Evolutionary conservation across 2,329 filamentous ascomycete genomes (phyloP).

Genomic region (Amauroascus verrucosus): DNA sequence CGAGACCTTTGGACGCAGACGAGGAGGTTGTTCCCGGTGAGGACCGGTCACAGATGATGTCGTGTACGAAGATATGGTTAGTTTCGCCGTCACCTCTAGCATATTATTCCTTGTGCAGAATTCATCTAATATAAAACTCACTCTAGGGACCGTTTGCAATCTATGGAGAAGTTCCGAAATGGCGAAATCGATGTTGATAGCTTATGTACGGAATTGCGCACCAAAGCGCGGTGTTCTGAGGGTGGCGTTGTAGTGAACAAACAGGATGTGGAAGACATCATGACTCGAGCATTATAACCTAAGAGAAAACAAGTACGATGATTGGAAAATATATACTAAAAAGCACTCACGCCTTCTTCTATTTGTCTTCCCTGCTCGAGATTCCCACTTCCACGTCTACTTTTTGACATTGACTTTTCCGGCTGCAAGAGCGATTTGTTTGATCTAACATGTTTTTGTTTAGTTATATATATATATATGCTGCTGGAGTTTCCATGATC

Average conservation of each 20-base stretch:
- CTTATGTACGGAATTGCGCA: conserved; percentile 81
- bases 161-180: conserved; percentile 74
- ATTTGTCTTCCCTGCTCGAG: background rate
- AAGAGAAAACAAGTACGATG: background rate
- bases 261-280: conserved; percentile 72
- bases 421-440: background rate
- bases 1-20: conserved; percentile 54
- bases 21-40: conserved; percentile 57
- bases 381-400: background rate
- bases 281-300: conserved; percentile 37
- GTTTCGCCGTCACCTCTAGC: conserved; percentile 26
- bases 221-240: conserved; percentile 90
- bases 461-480: no score
- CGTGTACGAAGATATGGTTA: conserved; percentile 89
- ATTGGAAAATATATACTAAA: background rate
- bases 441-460: no score
- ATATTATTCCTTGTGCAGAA: background rate
- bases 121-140: conserved; percentile 4
- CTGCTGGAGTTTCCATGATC: no score
- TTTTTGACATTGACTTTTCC: background rate
- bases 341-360: background rate
- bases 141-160: conserved; percentile 76
- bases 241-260: conserved; percentile 81
- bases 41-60: conserved; percentile 56
- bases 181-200: conserved; percentile 91